These are phyloP conservation scores for Hibiscus mutabilis DNA, from an alignment of 345 rosid genomes.

Conservation along the genomic window DNA sequence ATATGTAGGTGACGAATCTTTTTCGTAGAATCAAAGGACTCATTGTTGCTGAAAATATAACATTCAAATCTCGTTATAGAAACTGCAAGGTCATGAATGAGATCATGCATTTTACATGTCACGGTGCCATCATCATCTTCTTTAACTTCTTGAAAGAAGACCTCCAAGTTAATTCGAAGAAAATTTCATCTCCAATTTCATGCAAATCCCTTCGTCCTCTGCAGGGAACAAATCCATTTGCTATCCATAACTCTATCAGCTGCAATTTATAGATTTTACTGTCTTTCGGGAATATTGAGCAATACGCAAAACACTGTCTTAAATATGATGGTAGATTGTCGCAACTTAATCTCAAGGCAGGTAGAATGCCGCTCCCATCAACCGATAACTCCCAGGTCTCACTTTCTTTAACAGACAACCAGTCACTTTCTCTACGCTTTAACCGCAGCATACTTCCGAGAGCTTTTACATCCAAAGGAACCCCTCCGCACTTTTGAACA, in stretches of 20 bases:
- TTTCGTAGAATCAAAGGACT: not conserved
- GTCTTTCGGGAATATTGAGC: conserved; percentile 23
- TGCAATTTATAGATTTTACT: not conserved
- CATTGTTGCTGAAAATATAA: not conserved
- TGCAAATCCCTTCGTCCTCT: not conserved
- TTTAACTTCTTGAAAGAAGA: conserved; percentile 15
- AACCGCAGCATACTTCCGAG: not conserved
- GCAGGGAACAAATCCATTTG: conserved; percentile 9
- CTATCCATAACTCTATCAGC: conserved; percentile 19
- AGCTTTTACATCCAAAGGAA: not conserved
- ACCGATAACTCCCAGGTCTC: conserved; percentile 20
- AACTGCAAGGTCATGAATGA: conserved; percentile 20
- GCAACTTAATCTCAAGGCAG: conserved; percentile 8
- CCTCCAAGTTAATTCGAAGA: conserved; percentile 10
- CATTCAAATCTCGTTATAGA: conserved; percentile 9
- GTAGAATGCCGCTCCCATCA: not conserved
- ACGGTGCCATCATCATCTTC: not conserved
- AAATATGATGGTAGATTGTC: conserved; percentile 11
- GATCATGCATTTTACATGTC: conserved; percentile 22
- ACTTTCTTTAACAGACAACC: conserved; percentile 22
- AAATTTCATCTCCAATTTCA: conserved; percentile 9
- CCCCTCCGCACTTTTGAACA: conserved; percentile 16
- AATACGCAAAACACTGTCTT: conserved; percentile 12
- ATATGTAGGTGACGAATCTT: not conserved
- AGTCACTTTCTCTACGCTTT: not conserved